Percentiles rank a stretch among this genome's conserved stretches.
These are phyloP conservation scores for Mallotus nudiflorus DNA, from an alignment of 345 rosid genomes.

Conservation along the genomic window DNA sequence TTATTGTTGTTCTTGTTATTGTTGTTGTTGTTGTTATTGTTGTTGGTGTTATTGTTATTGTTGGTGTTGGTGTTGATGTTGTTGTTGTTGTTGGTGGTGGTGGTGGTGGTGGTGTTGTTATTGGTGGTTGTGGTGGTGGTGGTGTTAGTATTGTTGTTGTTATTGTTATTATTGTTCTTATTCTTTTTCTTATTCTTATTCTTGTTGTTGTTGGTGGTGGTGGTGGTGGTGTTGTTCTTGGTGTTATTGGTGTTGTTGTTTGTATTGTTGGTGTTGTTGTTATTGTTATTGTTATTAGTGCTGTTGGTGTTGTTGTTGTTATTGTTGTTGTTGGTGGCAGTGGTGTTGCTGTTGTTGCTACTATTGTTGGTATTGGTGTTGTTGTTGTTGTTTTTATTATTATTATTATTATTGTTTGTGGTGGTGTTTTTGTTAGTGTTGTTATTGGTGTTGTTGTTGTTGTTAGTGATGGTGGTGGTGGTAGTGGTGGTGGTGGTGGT, in stretches of 20 bases:
- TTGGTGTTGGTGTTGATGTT: background rate
- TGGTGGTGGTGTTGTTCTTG: background rate
- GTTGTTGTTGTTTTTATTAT: background rate
- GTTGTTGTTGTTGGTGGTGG: background rate
- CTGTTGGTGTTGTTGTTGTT: background rate
- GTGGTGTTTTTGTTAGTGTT: background rate
- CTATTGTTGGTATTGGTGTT: background rate
- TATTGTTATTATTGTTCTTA: background rate
- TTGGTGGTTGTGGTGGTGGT: background rate
- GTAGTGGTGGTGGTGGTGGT: background rate
- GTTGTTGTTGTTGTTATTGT: background rate
- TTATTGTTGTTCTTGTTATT: background rate
- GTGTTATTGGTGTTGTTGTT: background rate
- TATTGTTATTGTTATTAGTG: background rate
- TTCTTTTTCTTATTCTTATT: too few species aligned
- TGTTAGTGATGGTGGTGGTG: background rate
- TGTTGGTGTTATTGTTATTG: background rate
- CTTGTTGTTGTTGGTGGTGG: background rate
- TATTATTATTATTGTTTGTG: background rate
- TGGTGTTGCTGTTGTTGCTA: background rate
- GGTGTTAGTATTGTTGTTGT: background rate
- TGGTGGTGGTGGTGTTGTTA: background rate
- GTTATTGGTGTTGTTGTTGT: background rate
- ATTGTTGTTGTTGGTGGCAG: background rate
- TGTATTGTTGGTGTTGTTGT: background rate